Evolutionary conservation across 768 basidiomycete genomes (phyloP), one percentile per base, ranked within the genome.

Genomic region (Collybia sp.): DNA sequence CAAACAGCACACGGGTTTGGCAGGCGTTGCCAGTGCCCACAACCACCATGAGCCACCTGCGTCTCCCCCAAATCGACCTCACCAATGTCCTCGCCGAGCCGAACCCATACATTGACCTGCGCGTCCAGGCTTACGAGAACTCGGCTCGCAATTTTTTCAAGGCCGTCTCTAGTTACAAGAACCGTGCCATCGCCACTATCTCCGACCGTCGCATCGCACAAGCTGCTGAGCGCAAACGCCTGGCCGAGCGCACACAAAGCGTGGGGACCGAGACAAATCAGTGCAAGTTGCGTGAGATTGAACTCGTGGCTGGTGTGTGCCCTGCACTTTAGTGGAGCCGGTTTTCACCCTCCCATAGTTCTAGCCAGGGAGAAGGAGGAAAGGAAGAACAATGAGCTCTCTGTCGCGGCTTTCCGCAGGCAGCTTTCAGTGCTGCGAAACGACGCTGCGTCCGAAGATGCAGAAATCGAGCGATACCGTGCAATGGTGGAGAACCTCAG

Each of bases 221-320:
- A 56, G 68, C 68, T 1, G 61, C 73, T 1, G 81, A 83, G 59
- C 81, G 78, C 65, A 86, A 85, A 58, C 76, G 74, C 48, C 50
- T 82, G 0, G 48, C 65, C 6, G 91, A 92, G 41, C 80, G 78
- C 58, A 77, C 67, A 8, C 73, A 80, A 37, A 70, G 76, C 6
- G 70, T 81, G 0, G 86, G 93, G 59, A 56, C 69, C 0, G 85
- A 91, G 62, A 92, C 78, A 1, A 82, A 79, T 44, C 70, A 82
- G 37, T 91, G 87, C 65, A 88, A 91, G 53, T 59, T 87, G 43
- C 76, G 72, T 55, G 92, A 93, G 64, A 83, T 90, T 25, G 83
- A 88, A 43, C 73, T 94, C 45, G 73, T 90, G 2, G 76, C 79
- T 46, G 78, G 91, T 92, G 61, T n/a, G 79, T 68, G 17, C 39